A percentile compares a stretch with the other conserved stretches of the same genome.
phyloP scores from a whole-genome alignment of 345 rosid genomes.

The Noccaea caerulescens region DNA sequence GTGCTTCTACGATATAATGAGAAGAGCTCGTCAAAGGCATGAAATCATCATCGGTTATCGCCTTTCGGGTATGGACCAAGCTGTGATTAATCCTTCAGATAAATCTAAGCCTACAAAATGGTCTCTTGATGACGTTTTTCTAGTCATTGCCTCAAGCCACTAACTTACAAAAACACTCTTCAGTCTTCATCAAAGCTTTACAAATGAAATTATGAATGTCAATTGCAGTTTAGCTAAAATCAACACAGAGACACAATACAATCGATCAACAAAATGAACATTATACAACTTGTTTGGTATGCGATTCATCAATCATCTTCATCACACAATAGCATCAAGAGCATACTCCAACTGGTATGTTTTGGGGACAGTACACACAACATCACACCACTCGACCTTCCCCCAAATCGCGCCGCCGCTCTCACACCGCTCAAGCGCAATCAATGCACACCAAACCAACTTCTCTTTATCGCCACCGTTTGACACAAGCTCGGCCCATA shows the following conservation, averaged over 20 bases:
- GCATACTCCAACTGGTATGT: conserved; percentile 7
- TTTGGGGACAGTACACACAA: conserved; percentile 9
- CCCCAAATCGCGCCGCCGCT: not conserved
- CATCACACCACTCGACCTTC: conserved; percentile 3
- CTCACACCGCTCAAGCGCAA: conserved; percentile 7
- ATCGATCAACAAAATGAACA: not conserved
- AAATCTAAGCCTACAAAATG: conserved; percentile 72
- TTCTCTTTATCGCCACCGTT: not conserved
- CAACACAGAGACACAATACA: not conserved
- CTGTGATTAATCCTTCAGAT: conserved; percentile 69
- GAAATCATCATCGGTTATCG: conserved; percentile 86
- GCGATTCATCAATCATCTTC: not conserved
- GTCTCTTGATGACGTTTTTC: conserved; percentile 85
- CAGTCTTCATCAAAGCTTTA: not conserved
- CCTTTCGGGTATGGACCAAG: conserved; percentile 65
- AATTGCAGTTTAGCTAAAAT: not conserved
- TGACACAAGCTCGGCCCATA: conserved; percentile 13
- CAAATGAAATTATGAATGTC: not conserved
- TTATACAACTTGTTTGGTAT: not conserved
- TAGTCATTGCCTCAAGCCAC: conserved; percentile 68
- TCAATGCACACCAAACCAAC: conserved; percentile 15
- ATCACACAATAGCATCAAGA: conserved; percentile 5
- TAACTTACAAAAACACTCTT: conserved; percentile 2
- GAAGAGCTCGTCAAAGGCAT: conserved; percentile 68
- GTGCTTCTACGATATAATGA: conserved; percentile 72